These are phyloP conservation scores for Penicillium concentricum DNA, from an alignment of 2,329 filamentous ascomycete species.

Conservation along the genomic window DNA sequence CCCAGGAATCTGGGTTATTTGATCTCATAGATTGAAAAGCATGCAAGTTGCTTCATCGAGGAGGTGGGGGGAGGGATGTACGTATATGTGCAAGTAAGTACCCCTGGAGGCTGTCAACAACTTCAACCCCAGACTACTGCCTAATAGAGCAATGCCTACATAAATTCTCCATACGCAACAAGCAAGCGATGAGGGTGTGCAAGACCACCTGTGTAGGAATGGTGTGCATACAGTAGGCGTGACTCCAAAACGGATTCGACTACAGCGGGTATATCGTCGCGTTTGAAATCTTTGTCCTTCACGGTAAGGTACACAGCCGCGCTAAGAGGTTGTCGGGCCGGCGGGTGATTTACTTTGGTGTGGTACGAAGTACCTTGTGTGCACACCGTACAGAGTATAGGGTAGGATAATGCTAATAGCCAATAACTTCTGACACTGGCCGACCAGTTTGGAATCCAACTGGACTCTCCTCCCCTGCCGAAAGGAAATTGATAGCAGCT, in stretches of 20 bases:
- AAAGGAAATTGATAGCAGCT: background rate
- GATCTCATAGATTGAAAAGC: background rate
- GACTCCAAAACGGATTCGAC: background rate
- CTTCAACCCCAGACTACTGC: background rate
- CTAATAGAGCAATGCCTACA: background rate
- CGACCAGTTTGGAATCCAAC: background rate
- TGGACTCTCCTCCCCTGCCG: background rate
- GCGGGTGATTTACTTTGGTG: background rate
- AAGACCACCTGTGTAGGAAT: background rate
- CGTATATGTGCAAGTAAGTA: background rate
- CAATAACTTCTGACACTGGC: background rate
- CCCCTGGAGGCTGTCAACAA: background rate
- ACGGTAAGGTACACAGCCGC: background rate
- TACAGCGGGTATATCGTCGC: background rate
- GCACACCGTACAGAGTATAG: background rate
- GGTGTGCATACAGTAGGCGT: slow-evolving; percentile 1
- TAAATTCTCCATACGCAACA: background rate
- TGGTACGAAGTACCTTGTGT: background rate
- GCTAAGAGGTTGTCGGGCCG: background rate
- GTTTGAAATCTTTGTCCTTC: background rate
- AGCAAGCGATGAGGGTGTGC: background rate
- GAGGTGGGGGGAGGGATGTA: background rate
- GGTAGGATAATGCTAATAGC: background rate
- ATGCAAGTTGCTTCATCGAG: background rate
- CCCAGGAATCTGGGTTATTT: background rate